Evolutionary conservation across 1,284 basidiomycete species (phyloP), one percentile per base, ranked within the genome.

Genomic region (Cystobasidiaceae sp.): DNA sequence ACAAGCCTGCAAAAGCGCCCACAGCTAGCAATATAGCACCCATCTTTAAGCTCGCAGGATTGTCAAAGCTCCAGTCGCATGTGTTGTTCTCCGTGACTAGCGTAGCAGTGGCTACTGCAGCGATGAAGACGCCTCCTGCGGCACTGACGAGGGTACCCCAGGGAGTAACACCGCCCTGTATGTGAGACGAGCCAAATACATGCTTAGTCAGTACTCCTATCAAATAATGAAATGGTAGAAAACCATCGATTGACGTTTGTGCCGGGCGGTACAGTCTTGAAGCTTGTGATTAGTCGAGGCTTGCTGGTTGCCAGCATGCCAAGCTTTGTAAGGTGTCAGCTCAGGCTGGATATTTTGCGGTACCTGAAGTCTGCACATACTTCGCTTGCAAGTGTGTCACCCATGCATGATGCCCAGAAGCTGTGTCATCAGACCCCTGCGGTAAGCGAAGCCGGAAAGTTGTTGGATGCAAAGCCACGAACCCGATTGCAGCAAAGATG

Each of bases 321-420:
- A 23, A 94, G 82, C 77, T 75, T 54, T 3, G 4, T 9, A 25
- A 4, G 23, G n/a, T 1, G 17, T 5, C 37, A 17, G 28, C 9
- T 11, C 2, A 27, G 41, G 23, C 23, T 7, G 23, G 21, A 30
- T 11, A 9, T 32, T 11, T 11, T 11, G 11, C n/a, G 11, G 37
- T 39, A 39, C 37, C 37, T 39, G 37, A 51, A 13, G 30, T 7
- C 52, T 43, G 17, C 15, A 0, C 52, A 34, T 19, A 67, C 71
- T 69, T 90, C 87, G 15, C 87, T 89, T 0, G 84, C 84, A 9
- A 85, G 82, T 0, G 89, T 93, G 73, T 93, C 90, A 0, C 89
- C 90, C 3, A 90, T 79, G 74, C 88, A 91, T 75, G 87, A 89
- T 3, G 83, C 84, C 76, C 89, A 90, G 74, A 70, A 74, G 1